Evolutionary conservation across 2,329 filamentous ascomycete genomes (phyloP).

Genomic region (Colletotrichum cuscutae): DNA sequence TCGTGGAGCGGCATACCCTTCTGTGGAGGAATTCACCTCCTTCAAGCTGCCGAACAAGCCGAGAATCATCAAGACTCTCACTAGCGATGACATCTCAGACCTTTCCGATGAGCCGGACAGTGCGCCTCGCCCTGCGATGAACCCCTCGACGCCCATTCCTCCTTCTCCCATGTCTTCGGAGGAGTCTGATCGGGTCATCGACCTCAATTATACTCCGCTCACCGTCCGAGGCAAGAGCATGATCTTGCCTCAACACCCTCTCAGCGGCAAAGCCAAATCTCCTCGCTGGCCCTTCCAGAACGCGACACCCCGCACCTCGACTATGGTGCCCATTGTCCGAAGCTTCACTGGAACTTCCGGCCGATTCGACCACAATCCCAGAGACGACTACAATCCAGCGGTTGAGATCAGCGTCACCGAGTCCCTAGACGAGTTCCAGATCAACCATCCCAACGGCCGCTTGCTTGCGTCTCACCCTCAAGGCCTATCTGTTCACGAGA

Average conservation of each 20-base stretch:
- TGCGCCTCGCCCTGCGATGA: neutral
- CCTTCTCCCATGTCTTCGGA: constrained; percentile 20
- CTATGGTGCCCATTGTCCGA: constrained; percentile 20
- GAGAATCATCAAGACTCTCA: neutral
- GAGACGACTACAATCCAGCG: neutral
- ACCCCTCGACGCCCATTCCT: constrained; percentile 7
- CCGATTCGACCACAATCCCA: neutral
- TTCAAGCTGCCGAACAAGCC: constrained; percentile 15
- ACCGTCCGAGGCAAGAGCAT: constrained; percentile 22
- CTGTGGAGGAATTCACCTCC: neutral
- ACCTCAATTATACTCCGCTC: constrained; percentile 11
- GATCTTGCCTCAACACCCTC: constrained; percentile 8
- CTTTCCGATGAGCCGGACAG: neutral
- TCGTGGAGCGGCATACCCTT: constrained; percentile 4
- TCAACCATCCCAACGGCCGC: constrained; percentile 20
- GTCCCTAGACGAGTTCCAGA: constrained; percentile 29
- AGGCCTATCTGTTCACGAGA: neutral
- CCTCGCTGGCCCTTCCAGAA: constrained; percentile 31
- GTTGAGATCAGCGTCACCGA: constrained; percentile 22
- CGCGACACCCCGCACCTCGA: constrained; percentile 17
- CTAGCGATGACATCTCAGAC: neutral
- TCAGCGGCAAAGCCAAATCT: neutral
- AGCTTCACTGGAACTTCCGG: constrained; percentile 4
- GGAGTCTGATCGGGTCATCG: constrained; percentile 5
- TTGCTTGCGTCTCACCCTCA: constrained; percentile 17